These are phyloP conservation scores for Quercus berberidifolia DNA, from an alignment of 306 rosid species.

Conservation along the genomic window DNA sequence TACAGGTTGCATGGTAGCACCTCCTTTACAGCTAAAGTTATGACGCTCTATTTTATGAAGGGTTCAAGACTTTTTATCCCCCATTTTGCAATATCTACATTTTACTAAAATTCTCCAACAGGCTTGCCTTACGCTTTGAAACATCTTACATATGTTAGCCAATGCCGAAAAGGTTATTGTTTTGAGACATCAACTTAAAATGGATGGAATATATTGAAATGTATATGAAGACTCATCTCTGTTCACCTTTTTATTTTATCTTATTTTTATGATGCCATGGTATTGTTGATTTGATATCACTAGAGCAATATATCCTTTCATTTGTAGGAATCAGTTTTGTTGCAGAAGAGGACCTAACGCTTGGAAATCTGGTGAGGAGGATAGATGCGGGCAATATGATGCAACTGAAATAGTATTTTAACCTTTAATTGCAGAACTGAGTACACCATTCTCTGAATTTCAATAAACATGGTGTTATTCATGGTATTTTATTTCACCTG, in stretches of 20 bases:
- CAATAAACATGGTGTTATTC: too few relatives aligned
- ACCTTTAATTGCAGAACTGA: not conserved
- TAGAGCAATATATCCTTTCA: not conserved
- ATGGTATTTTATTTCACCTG: too few relatives aligned
- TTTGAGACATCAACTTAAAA: not conserved
- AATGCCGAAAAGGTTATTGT: not conserved
- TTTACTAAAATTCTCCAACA: not conserved
- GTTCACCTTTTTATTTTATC: not conserved
- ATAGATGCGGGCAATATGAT: not conserved
- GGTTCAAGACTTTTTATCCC: not conserved
- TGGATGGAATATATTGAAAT: too few relatives aligned
- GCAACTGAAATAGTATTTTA: not conserved
- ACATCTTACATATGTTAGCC: not conserved
- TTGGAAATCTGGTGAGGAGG: not conserved
- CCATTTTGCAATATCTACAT: not conserved
- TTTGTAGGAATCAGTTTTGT: not conserved
- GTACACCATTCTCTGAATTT: too few relatives aligned
- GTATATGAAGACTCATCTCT: not conserved
- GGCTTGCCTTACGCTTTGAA: not conserved
- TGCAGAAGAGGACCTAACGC: not conserved
- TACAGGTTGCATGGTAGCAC: not conserved
- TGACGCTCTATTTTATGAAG: not conserved
- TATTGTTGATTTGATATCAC: not conserved
- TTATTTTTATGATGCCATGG: not conserved
- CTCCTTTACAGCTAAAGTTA: not conserved